Evolutionary conservation across 192 early-diverging fungal genomes (phyloP).

Genomic region (Podila epigama): DNA sequence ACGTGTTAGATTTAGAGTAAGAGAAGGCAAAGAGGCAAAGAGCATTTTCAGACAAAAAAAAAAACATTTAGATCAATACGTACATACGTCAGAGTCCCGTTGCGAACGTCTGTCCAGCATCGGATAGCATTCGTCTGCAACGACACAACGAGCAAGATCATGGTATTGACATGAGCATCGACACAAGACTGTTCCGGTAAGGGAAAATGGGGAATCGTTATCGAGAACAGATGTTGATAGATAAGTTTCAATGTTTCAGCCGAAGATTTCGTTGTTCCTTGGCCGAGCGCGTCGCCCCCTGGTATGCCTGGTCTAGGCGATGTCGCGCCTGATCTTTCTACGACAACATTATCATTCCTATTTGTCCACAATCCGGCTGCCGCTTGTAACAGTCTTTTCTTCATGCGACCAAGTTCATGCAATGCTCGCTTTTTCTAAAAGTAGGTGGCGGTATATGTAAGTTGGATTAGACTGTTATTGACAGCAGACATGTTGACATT

Average conservation of each 20-base stretch:
- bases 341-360: neutral
- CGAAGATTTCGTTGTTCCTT: neutral
- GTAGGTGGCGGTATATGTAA: too few species aligned
- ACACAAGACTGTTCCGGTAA: neutral
- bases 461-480: too few species aligned
- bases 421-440: constrained; percentile 56
- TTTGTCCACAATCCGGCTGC: constrained; percentile 22
- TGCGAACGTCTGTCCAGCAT: constrained; percentile 52
- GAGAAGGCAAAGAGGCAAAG: neutral
- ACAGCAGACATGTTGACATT: too few species aligned
- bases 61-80: neutral
- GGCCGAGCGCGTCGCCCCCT: too few species aligned
- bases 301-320: neutral
- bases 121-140: constrained; percentile 54
- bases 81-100: constrained; percentile 52
- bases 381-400: constrained; percentile 35
- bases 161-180: constrained; percentile 17
- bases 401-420: constrained; percentile 50
- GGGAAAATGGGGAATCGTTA: constrained; percentile 12
- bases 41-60: neutral
- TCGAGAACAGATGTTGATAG: constrained; percentile 32
- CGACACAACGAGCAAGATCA: constrained; percentile 45
- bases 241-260: constrained; percentile 11
- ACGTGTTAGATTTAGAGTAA: too few species aligned
- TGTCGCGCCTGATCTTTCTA: neutral